Base-by-base conservation (phyloP, 129 eudicot species). In the Apium graveolens region DNA sequence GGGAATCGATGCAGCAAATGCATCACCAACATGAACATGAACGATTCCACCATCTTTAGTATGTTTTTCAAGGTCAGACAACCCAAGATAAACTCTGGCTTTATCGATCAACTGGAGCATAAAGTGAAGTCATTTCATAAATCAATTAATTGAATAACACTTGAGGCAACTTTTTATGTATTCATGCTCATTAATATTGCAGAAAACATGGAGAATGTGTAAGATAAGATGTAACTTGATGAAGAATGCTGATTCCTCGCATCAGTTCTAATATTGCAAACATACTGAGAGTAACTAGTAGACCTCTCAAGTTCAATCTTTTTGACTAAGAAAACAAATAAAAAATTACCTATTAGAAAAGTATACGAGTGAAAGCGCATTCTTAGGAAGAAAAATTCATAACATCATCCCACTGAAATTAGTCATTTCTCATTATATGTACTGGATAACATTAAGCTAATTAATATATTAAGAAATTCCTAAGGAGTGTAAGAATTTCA, bases 51-150 rank as follows among this genome's bases (percentile, higher is more conserved):
- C 96, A 38, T 76, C 87, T 55, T 72, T 77, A 16, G 83, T 96
- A 34, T 44, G 85, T 80, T 88, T 88, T 82, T 96, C 99, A 7
- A 96, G 90, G 79, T 88, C 90, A 82, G 87, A 80, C 57, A 92
- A 81, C 73, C 97, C 97, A 60, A 96, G 86, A 78, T 83, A 90
- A n/a, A 87, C 88, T 84, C 99, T 90, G n/a, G 97, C 88, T 84
- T 77, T 86, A 73, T 87, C 86, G 60, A 92, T 87, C 83, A 95
- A 82, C 98, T 92, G 90, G 49, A 41, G 72, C 60, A 65, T 17
- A 55, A 43, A 32, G 62, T 24, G 39, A 38, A 16, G 71, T 69
- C 27, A 53, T 42, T 31, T 32, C 78, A 76, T 79, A 78, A 21
- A 27, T 79, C 29, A 79, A 38, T 72, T 79, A 79, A 21, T 41